phyloP scores from a whole-genome alignment of 108 stramenopile species.

The Tribonema minus region DNA sequence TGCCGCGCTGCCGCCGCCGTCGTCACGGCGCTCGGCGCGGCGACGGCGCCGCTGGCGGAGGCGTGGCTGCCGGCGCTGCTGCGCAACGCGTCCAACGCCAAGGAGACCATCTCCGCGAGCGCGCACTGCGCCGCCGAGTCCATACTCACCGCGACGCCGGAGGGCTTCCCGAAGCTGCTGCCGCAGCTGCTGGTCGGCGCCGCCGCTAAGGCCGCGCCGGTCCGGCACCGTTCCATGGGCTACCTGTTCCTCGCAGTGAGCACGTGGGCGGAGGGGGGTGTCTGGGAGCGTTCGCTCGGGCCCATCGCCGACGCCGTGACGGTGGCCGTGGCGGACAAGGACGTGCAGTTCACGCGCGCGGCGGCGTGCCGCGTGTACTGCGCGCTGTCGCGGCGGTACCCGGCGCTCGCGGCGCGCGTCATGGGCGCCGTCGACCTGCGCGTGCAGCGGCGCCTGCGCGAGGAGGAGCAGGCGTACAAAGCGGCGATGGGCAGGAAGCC shows the following conservation, averaged over 20 bases:
- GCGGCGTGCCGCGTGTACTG: slow-evolving; percentile 9
- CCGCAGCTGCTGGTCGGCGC: slow-evolving; percentile 14
- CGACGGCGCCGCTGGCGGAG: slow-evolving; percentile 18
- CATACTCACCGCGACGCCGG: slow-evolving; percentile 1
- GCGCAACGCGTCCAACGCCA: slow-evolving; percentile 5
- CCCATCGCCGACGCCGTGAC: neutral
- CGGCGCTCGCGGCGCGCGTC: slow-evolving; percentile 9
- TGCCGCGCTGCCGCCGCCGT: slow-evolving; percentile 26
- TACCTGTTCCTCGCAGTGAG: slow-evolving; percentile 24
- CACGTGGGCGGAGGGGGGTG: slow-evolving; percentile 8
- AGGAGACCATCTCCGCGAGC: neutral
- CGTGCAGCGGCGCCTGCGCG: slow-evolving; percentile 5
- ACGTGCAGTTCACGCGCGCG: slow-evolving; percentile 2
- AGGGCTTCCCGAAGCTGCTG: slow-evolving; percentile 28
- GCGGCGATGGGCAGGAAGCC: neutral
- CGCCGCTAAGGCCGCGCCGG: slow-evolving; percentile 10
- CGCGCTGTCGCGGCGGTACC: slow-evolving; percentile 4
- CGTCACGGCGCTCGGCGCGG: slow-evolving; percentile 3
- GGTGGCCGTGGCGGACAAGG: slow-evolving; percentile 2
- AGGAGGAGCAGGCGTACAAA: slow-evolving; percentile 14
- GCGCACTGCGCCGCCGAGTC: neutral
- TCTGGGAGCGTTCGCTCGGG: neutral
- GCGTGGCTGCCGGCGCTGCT: slow-evolving; percentile 33
- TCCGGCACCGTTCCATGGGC: slow-evolving; percentile 20
- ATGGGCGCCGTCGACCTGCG: slow-evolving; percentile 1